Evolutionary conservation across 768 basidiomycete species (phyloP).

Genomic region (Lentinula guzmanii): DNA sequence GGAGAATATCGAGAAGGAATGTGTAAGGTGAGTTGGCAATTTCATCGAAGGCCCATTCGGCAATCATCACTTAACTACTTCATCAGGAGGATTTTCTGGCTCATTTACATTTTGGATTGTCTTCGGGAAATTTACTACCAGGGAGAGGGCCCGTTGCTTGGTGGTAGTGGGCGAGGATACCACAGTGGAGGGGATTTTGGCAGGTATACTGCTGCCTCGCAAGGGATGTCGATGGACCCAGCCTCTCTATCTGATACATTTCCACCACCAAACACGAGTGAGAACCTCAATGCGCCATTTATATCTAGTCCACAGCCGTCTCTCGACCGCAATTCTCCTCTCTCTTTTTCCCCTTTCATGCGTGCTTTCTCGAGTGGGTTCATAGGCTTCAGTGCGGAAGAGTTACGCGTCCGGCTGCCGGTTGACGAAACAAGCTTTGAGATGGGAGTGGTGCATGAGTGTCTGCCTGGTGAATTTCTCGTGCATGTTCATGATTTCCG

Average conservation of each 20-base stretch:
- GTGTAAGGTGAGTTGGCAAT: constrained; percentile 37
- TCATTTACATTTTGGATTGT: constrained; percentile 5
- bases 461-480: constrained; percentile 34
- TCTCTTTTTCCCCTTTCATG: constrained; percentile 1
- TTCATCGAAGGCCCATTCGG: background rate
- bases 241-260: background rate
- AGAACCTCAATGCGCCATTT: background rate
- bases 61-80: background rate
- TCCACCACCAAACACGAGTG: background rate
- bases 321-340: constrained; percentile 12
- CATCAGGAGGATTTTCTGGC: constrained; percentile 9
- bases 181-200: background rate
- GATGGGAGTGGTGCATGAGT: constrained; percentile 49
- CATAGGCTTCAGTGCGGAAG: constrained; percentile 23
- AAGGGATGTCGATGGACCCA: background rate
- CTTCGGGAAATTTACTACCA: constrained; percentile 7
- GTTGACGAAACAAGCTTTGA: constrained; percentile 81
- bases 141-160: constrained; percentile 1
- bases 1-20: constrained; percentile 66
- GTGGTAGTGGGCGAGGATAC: constrained; percentile 4
- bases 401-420: constrained; percentile 63
- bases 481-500: background rate
- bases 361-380: constrained; percentile 6
- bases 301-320: background rate
- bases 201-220: too few species aligned